Evolutionary conservation across 192 early-diverging fungal genomes (phyloP).

Genomic region (Backusella luteola): DNA sequence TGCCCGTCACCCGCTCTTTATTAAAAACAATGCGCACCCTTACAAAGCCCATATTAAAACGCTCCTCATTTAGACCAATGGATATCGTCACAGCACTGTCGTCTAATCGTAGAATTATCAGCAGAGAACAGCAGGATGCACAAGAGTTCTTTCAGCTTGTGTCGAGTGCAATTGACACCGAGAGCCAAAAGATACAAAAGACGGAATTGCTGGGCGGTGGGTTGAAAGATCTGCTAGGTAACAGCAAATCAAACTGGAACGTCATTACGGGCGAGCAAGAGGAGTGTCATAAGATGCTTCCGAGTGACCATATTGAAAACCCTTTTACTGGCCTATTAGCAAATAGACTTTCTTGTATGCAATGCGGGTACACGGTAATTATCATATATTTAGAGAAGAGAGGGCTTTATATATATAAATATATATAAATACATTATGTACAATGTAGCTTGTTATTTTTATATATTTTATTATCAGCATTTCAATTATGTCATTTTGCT

Average conservation of each 20-base stretch:
- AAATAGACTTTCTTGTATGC: constrained; percentile 69
- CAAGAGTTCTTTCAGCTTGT: constrained; percentile 87
- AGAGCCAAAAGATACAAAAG: constrained; percentile 40
- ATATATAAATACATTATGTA: constrained; percentile 15
- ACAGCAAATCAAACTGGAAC: not conserved
- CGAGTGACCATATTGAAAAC: constrained; percentile 31
- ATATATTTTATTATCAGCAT: not conserved
- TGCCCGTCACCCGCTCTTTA: constrained; percentile 21
- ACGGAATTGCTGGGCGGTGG: constrained; percentile 1
- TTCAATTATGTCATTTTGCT: constrained; percentile 1
- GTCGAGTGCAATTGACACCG: constrained; percentile 65
- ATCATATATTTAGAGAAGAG: constrained; percentile 13
- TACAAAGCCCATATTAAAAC: constrained; percentile 32
- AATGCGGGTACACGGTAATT: constrained; percentile 72
- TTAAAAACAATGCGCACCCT: constrained; percentile 28
- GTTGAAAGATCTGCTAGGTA: constrained; percentile 11
- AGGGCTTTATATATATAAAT: not conserved
- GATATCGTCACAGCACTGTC: constrained; percentile 59
- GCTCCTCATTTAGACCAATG: constrained; percentile 55
- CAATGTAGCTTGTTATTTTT: not conserved
- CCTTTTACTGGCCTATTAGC: constrained; percentile 81
- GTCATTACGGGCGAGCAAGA: not conserved
- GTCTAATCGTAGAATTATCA: constrained; percentile 53
- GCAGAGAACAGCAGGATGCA: constrained; percentile 83
- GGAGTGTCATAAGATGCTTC: not conserved